phyloP scores from a whole-genome alignment of 352 stramenopile genomes.

The Phytophthora pluvialis region DNA sequence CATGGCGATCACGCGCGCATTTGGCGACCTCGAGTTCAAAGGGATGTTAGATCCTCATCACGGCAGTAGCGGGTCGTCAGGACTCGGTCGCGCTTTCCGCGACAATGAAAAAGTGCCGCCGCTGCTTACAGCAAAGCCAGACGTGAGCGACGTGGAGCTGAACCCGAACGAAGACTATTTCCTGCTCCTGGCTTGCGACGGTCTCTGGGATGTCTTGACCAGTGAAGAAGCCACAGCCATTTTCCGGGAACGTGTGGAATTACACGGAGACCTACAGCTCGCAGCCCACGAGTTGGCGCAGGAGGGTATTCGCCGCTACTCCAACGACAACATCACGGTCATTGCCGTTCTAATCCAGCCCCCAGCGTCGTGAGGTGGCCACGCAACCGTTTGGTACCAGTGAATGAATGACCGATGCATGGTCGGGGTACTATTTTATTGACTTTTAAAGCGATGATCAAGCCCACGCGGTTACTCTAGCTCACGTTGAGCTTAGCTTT shows the following conservation, averaged over 20 bases:
- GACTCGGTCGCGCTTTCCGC: conserved; percentile 21
- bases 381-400: too few relatives aligned
- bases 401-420: not conserved
- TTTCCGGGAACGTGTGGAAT: conserved; percentile 52
- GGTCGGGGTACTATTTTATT: too few relatives aligned
- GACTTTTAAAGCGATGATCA: too few relatives aligned
- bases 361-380: not conserved
- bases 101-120: conserved; percentile 63
- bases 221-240: conserved; percentile 68
- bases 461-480: conserved; percentile 17
- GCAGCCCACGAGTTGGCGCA: conserved; percentile 76
- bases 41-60: conserved; percentile 33
- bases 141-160: conserved; percentile 50
- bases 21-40: conserved; percentile 89
- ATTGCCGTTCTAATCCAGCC: conserved; percentile 39
- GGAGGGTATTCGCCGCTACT: conserved; percentile 74
- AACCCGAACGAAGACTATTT: conserved; percentile 58
- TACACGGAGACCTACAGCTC: conserved; percentile 63
- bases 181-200: conserved; percentile 82
- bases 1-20: conserved; percentile 86
- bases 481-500: conserved; percentile 57
- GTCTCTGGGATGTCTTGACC: conserved; percentile 84
- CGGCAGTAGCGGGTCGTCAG: conserved; percentile 19
- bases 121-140: conserved; percentile 60
- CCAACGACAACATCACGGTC: conserved; percentile 87